phyloP scores from a whole-genome alignment of 192 early-diverging fungal species.

The Linnemannia schmuckeri region DNA sequence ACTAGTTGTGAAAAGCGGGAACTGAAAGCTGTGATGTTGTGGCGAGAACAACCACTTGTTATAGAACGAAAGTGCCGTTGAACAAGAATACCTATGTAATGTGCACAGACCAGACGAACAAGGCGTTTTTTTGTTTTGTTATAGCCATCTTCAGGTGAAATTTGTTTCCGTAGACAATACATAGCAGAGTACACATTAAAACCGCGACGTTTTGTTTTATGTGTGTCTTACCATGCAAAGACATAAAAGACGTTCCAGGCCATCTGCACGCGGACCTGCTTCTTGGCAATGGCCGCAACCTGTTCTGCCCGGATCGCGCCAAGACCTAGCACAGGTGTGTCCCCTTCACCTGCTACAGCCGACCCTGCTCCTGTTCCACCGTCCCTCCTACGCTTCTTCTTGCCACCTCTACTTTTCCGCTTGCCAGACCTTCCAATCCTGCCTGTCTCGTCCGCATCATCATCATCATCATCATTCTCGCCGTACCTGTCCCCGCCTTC shows the following conservation, averaged over 20 bases:
- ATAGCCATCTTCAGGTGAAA: not conserved
- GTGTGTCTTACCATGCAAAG: constrained; percentile 58
- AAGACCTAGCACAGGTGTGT: constrained; percentile 8
- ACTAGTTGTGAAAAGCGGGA: constrained; percentile 88
- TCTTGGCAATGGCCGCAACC: constrained; percentile 32
- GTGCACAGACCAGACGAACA: constrained; percentile 48
- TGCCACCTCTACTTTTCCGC: constrained; percentile 1
- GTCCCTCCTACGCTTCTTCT: not conserved
- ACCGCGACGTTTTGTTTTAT: not conserved
- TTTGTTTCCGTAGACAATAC: not conserved
- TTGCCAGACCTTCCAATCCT: not conserved
- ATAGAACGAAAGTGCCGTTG: constrained; percentile 85
- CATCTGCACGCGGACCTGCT: constrained; percentile 31
- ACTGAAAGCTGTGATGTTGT: constrained; percentile 84
- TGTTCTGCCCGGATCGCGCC: constrained; percentile 25
- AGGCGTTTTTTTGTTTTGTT: constrained; percentile 51
- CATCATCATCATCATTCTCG: not conserved
- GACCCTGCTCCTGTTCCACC: not conserved
- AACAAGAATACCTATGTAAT: constrained; percentile 53
- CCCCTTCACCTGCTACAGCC: not conserved
- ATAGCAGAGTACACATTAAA: not conserved
- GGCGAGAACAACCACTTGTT: constrained; percentile 96
- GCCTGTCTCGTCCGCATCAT: not conserved
- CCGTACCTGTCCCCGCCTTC: not conserved
- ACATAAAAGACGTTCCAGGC: constrained; percentile 60